A percentile compares a stretch with the other conserved stretches of the same genome.
phyloP scores from a whole-genome alignment of 352 stramenopile genomes.

The Thalassiosira ordinaria region DNA sequence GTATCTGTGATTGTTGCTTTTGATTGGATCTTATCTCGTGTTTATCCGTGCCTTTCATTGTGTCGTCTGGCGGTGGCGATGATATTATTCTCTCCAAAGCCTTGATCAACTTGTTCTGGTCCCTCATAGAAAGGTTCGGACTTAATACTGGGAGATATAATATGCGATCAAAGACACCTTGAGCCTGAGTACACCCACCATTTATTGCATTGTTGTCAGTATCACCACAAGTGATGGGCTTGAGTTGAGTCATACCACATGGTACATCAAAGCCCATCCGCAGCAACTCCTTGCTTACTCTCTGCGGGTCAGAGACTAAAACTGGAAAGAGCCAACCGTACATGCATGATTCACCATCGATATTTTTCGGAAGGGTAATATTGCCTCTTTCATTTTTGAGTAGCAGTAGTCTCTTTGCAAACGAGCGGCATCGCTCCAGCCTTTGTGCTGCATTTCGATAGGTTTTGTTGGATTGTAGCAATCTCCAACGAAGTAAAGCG shows the following conservation, averaged over 20 bases:
- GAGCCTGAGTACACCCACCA: conserved; percentile 13
- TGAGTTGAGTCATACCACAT: conserved; percentile 72
- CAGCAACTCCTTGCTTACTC: conserved; percentile 34
- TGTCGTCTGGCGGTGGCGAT: conserved; percentile 1
- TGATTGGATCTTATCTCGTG: background rate
- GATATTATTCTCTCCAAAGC: conserved; percentile 20
- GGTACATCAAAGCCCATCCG: conserved; percentile 74
- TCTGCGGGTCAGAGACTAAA: conserved; percentile 39
- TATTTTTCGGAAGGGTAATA: conserved; percentile 24
- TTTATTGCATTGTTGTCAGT: background rate
- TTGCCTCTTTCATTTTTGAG: background rate
- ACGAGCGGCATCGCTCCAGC: conserved; percentile 39
- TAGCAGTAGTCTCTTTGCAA: conserved; percentile 29
- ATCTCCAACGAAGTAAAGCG: conserved; percentile 60
- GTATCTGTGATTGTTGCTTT: background rate
- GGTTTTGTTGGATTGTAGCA: conserved; percentile 57
- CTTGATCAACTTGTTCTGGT: conserved; percentile 33
- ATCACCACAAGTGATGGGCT: conserved; percentile 38
- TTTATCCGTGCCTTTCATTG: background rate
- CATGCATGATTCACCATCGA: conserved; percentile 32
- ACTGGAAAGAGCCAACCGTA: conserved; percentile 80
- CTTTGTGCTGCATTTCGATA: conserved; percentile 10
- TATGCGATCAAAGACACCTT: conserved; percentile 44
- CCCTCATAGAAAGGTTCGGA: conserved; percentile 26
- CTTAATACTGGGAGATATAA: conserved; percentile 56